phyloP scores from a whole-genome alignment of 768 basidiomycete genomes.

The Clitopilus hobsonii region DNA sequence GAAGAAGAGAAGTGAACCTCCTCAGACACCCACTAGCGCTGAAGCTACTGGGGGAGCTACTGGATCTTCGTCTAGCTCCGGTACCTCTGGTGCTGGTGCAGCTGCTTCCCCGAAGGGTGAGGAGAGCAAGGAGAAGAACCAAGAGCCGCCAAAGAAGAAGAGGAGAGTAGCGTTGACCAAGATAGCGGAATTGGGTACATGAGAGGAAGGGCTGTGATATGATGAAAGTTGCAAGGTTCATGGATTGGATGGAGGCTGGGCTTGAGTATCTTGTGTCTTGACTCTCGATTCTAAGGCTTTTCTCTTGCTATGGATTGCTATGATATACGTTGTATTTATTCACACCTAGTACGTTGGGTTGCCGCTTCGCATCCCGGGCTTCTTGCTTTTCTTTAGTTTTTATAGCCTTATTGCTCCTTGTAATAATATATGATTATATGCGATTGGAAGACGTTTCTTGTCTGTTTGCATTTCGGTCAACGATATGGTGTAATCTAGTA shows the following conservation, averaged over 20 bases:
- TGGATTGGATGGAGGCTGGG: neutral
- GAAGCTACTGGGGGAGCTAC: slow-evolving; percentile 30
- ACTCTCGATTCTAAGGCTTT: neutral
- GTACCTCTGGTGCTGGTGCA: slow-evolving; percentile 5
- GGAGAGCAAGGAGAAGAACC: slow-evolving; percentile 17
- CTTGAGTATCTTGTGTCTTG: neutral
- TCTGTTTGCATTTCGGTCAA: no score
- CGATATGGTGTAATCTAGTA: no score
- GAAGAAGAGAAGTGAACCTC: slow-evolving; percentile 39
- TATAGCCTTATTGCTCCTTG: neutral
- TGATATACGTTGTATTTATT: neutral
- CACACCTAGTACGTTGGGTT: no score
- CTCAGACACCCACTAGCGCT: slow-evolving; percentile 38
- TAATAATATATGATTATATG: no score
- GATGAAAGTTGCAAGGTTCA: neutral
- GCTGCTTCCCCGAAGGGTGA: slow-evolving; percentile 15
- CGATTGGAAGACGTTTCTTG: no score
- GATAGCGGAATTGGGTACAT: slow-evolving; percentile 53
- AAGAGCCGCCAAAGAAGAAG: slow-evolving; percentile 81
- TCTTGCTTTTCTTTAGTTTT: neutral
- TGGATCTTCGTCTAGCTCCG: slow-evolving; percentile 17
- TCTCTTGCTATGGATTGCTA: neutral
- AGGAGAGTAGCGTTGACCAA: slow-evolving; percentile 72
- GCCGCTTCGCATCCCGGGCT: neutral
- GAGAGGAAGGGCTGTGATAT: neutral